Evolutionary conservation across 2,329 filamentous ascomycete species (phyloP).

Genomic region (Sphaerulina vaccinii): DNA sequence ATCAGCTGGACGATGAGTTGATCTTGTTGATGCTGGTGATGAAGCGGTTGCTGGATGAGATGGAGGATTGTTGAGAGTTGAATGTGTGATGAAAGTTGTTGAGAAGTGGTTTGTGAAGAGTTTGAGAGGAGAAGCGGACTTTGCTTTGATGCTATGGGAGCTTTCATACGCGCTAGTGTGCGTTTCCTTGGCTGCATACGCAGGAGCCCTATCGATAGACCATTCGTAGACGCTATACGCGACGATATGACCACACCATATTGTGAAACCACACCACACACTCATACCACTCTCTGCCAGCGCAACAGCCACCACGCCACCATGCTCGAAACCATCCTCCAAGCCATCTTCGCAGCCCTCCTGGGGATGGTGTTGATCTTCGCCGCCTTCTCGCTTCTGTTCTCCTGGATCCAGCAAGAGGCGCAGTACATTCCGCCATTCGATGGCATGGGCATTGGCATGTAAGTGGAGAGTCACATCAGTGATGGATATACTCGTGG

Average conservation of each 20-base stretch:
- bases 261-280: background rate
- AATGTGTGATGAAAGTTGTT: background rate
- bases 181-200: background rate
- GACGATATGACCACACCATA: background rate
- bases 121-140: background rate
- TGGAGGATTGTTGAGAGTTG: background rate
- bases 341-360: background rate
- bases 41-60: background rate
- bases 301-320: background rate
- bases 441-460: too few species aligned
- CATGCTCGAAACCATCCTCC: background rate
- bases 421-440: background rate
- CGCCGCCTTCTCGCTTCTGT: too few species aligned
- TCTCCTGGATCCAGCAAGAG: background rate
- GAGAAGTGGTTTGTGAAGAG: background rate
- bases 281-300: background rate
- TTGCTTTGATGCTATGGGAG: background rate
- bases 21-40: background rate
- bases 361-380: background rate
- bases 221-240: background rate
- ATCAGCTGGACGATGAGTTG: background rate
- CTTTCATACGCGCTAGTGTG: background rate
- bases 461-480: too few species aligned
- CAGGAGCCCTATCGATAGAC: too few species aligned
- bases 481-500: too few species aligned